Conservation (phyloP, 2,329 filamentous ascomycete genomes). For the Penicillium palitans region DNA sequence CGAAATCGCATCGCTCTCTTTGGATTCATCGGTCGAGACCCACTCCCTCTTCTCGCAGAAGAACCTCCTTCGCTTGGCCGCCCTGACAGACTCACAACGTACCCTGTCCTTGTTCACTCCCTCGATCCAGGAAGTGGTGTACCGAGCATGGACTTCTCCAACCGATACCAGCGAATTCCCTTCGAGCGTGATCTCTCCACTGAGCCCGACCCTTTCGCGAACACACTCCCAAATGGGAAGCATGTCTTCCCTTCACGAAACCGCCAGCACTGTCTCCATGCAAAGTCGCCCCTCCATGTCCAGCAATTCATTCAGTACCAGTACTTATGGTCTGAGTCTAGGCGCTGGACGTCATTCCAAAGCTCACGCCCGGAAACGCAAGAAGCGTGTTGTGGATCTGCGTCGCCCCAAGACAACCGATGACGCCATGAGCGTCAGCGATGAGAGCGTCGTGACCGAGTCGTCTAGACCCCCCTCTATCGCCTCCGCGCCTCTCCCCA, state of each 20-base stretch:
- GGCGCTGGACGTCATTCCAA: slow-evolving; percentile 47
- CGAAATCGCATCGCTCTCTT: slow-evolving; percentile 72
- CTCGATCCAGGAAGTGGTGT: slow-evolving; percentile 84
- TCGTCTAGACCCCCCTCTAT: slow-evolving; percentile 48
- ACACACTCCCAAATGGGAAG: slow-evolving; percentile 65
- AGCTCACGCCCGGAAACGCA: slow-evolving; percentile 45
- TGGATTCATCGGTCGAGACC: slow-evolving; percentile 77
- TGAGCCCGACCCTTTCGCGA: slow-evolving; percentile 57
- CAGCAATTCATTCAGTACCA: slow-evolving; percentile 39
- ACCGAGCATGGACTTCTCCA: slow-evolving; percentile 85
- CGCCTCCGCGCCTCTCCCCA: slow-evolving; percentile 56
- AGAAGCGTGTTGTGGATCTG: slow-evolving; percentile 52
- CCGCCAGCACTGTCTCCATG: slow-evolving; percentile 64
- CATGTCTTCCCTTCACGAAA: slow-evolving; percentile 68
- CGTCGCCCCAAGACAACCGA: slow-evolving; percentile 44
- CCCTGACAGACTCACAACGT: slow-evolving; percentile 82
- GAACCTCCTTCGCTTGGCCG: slow-evolving; percentile 79
- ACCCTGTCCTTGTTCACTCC: slow-evolving; percentile 91
- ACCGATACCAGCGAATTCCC: slow-evolving; percentile 66
- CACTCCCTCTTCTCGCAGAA: slow-evolving; percentile 94
- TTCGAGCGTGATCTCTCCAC: slow-evolving; percentile 41
- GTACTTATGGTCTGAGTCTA: slow-evolving; percentile 42
- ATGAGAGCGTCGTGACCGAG: slow-evolving; percentile 44
- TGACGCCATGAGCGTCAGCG: slow-evolving; percentile 44
- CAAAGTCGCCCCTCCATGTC: slow-evolving; percentile 57